phyloP scores from a whole-genome alignment of 805 yeast genomes.

The Lachancea dasiensis region DNA sequence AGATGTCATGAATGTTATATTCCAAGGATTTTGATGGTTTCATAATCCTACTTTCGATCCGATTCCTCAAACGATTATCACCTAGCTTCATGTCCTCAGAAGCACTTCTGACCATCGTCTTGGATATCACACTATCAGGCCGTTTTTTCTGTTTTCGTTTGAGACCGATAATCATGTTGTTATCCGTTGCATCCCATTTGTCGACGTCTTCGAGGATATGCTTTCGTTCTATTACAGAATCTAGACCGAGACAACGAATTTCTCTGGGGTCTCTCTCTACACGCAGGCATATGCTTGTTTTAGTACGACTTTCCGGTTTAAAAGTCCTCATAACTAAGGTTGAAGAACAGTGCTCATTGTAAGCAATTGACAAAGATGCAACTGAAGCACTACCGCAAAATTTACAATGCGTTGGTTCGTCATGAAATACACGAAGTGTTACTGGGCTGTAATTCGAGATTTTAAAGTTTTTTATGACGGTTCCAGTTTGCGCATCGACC shows the following conservation, averaged over 20 bases:
- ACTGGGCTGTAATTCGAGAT: constrained; percentile 59
- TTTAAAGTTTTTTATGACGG: constrained; percentile 51
- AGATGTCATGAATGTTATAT: constrained; percentile 39
- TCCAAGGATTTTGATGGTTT: constrained; percentile 16
- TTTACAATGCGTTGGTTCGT: constrained; percentile 81
- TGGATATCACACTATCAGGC: background rate
- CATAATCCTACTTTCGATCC: constrained; percentile 9
- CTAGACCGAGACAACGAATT: constrained; percentile 83
- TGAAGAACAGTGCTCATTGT: constrained; percentile 35
- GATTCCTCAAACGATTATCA: constrained; percentile 10
- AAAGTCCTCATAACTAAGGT: constrained; percentile 62
- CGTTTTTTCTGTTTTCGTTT: constrained; percentile 36
- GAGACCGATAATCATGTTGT: constrained; percentile 69
- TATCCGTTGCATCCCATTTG: constrained; percentile 74
- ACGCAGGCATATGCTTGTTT: constrained; percentile 74
- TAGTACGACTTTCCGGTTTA: constrained; percentile 65
- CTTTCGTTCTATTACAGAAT: constrained; percentile 62
- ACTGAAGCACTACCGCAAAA: constrained; percentile 89
- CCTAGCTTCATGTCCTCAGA: constrained; percentile 23
- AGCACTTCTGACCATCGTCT: constrained; percentile 7
- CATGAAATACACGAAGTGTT: constrained; percentile 65
- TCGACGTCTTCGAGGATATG: constrained; percentile 63
- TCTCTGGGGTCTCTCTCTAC: constrained; percentile 92
- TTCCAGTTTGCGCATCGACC: constrained; percentile 75
- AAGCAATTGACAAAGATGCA: constrained; percentile 63